Conservation (phyloP, 768 basidiomycete species). For the Coprinellus micaceus region DNA sequence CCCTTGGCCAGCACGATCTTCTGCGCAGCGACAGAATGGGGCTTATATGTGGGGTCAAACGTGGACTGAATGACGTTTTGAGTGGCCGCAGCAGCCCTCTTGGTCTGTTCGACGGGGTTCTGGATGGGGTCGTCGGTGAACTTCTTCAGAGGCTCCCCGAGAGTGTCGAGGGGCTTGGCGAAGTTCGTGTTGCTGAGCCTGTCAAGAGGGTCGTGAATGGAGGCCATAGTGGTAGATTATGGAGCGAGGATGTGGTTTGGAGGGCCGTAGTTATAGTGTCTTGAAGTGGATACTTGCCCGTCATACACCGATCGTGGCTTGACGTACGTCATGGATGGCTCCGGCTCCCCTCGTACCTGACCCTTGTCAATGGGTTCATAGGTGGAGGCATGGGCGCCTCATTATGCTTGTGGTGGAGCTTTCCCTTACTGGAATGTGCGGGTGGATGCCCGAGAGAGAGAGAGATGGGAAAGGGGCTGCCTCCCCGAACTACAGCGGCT, state of each 20-base stretch:
- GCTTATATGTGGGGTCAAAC: neutral
- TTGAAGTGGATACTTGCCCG: no score
- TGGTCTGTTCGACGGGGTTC: neutral
- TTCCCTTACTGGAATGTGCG: no score
- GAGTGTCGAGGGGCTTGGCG: neutral
- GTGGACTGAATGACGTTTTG: neutral
- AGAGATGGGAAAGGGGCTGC: no score
- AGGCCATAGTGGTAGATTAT: neutral
- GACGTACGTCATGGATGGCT: no score
- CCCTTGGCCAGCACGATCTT: constrained; percentile 20
- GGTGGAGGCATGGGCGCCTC: no score
- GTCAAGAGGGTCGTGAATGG: neutral
- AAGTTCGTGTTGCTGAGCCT: neutral
- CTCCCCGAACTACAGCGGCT: no score
- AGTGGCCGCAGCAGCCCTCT: neutral
- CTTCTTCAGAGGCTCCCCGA: neutral
- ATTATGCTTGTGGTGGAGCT: no score
- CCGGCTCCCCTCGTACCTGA: no score
- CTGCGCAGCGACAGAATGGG: constrained; percentile 2
- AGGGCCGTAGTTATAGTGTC: no score
- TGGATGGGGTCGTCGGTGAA: constrained; percentile 1
- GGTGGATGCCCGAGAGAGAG: no score
- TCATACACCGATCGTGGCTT: no score
- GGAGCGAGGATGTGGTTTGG: neutral
- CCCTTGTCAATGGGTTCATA: no score